phyloP scores from a whole-genome alignment of 1,284 basidiomycete species.

The Malassezia nana region DNA sequence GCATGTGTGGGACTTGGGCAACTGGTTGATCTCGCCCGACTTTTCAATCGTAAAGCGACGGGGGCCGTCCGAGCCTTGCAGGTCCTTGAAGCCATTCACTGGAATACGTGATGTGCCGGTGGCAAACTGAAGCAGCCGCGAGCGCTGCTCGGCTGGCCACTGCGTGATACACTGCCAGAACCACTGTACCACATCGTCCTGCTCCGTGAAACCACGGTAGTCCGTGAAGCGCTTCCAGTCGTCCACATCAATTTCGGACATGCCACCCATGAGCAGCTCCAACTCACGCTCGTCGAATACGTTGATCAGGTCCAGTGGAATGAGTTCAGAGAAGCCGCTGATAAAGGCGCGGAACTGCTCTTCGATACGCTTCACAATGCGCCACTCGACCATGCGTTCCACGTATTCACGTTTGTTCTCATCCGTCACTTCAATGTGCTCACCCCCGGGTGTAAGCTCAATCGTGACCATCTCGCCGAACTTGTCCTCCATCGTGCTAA shows the following conservation, averaged over 20 bases:
- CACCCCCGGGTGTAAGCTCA: slow-evolving; percentile 79
- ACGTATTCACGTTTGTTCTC: slow-evolving; percentile 99
- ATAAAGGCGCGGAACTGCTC: slow-evolving; percentile 95
- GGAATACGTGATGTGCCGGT: slow-evolving; percentile 95
- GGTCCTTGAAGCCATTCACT: slow-evolving; percentile 97
- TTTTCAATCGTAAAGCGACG: slow-evolving; percentile 47
- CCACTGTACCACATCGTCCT: slow-evolving; percentile 77
- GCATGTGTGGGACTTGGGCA: slow-evolving; percentile 47
- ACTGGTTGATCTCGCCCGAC: slow-evolving; percentile 41
- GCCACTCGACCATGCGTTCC: slow-evolving; percentile 83
- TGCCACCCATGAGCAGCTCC: slow-evolving; percentile 83
- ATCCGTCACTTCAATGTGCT: slow-evolving; percentile 76
- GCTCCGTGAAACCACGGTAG: slow-evolving; percentile 54
- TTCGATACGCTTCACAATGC: slow-evolving; percentile 79
- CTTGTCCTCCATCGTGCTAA: slow-evolving; percentile 70
- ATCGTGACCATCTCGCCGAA: slow-evolving; percentile 93
- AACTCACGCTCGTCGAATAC: slow-evolving; percentile 98
- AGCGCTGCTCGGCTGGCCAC: slow-evolving; percentile 94
- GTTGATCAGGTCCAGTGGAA: slow-evolving; percentile 85
- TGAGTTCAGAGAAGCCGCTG: slow-evolving; percentile 86
- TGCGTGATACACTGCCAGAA: slow-evolving; percentile 97
- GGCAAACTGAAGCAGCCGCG: slow-evolving; percentile 79
- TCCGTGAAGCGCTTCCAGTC: slow-evolving; percentile 59
- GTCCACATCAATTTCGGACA: slow-evolving; percentile 86
- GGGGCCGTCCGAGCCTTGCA: slow-evolving; percentile 94